These are phyloP conservation scores for Alternaria conjuncta DNA, from an alignment of 2,329 filamentous ascomycete genomes.

Conservation along the genomic window DNA sequence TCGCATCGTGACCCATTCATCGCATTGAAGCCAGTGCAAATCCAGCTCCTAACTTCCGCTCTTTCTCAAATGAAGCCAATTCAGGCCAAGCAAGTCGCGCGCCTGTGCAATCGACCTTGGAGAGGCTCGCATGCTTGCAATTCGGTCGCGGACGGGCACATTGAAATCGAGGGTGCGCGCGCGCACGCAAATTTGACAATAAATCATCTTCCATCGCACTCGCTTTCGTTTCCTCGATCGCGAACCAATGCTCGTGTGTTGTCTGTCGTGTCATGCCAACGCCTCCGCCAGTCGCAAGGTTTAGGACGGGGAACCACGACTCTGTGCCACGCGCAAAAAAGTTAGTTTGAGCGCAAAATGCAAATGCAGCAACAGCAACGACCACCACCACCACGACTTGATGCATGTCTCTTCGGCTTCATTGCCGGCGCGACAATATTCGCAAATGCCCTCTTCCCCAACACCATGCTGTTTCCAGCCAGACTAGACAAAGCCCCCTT, in stretches of 20 bases:
- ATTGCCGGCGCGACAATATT: background rate
- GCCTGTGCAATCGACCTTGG: background rate
- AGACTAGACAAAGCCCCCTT: conserved; percentile 2
- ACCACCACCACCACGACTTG: background rate
- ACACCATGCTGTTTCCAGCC: background rate
- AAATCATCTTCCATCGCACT: background rate
- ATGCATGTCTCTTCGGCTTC: background rate
- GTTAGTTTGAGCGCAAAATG: background rate
- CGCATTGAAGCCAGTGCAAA: conserved; percentile 11
- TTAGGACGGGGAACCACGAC: background rate
- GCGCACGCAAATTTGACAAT: background rate
- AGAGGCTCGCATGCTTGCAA: background rate
- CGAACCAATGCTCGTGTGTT: background rate
- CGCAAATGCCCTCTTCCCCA: background rate
- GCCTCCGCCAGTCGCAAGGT: background rate
- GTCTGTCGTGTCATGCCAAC: background rate
- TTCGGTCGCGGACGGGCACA: background rate
- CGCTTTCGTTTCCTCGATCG: background rate
- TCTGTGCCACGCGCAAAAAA: background rate
- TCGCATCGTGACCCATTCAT: conserved; percentile 6
- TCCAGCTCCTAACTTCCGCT: conserved; percentile 3
- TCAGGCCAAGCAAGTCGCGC: conserved; percentile 1
- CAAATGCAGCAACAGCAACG: background rate
- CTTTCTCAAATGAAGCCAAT: background rate
- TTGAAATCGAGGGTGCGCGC: background rate